Evolutionary conservation across 2,329 filamentous ascomycete genomes (phyloP).

Genomic region (Colletotrichum tofieldiae): DNA sequence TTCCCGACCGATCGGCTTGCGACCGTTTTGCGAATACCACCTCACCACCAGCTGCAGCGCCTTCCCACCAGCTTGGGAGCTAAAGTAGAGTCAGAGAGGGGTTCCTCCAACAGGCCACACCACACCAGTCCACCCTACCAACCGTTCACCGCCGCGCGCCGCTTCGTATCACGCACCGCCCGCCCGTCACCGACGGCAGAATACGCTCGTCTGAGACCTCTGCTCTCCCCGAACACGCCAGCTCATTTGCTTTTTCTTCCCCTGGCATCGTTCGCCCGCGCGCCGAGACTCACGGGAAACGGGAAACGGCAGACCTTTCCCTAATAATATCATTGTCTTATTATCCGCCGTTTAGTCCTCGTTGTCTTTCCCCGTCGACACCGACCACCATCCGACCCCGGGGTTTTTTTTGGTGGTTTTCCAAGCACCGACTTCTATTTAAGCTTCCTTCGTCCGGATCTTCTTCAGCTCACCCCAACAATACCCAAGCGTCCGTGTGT

Average conservation of each 20-base stretch:
- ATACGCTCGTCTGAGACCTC: slow-evolving; percentile 31
- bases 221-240: slow-evolving; percentile 35
- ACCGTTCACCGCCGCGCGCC: slow-evolving; percentile 9
- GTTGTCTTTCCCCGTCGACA: slow-evolving; percentile 8
- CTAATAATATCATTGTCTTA: slow-evolving; percentile 43
- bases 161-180: slow-evolving; percentile 9
- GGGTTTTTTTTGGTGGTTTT: background rate
- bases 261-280: slow-evolving; percentile 32
- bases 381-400: slow-evolving; percentile 13
- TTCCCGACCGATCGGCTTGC: slow-evolving; percentile 36
- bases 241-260: slow-evolving; percentile 42
- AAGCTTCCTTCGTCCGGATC: slow-evolving; percentile 15
- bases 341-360: slow-evolving; percentile 35
- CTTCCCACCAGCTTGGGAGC: background rate
- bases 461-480: slow-evolving; percentile 20
- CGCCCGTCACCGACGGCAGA: slow-evolving; percentile 11
- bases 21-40: slow-evolving; percentile 45
- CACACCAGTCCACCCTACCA: background rate
- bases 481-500: slow-evolving; percentile 12
- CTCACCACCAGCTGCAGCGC: slow-evolving; percentile 5
- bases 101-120: background rate
- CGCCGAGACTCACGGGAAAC: slow-evolving; percentile 39
- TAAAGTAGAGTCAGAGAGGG: slow-evolving; percentile 10
- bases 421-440: slow-evolving; percentile 14
- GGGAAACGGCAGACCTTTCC: slow-evolving; percentile 39